phyloP scores from a whole-genome alignment of 202 grass and related monocot genomes.

The Tripidium arundinaceum region DNA sequence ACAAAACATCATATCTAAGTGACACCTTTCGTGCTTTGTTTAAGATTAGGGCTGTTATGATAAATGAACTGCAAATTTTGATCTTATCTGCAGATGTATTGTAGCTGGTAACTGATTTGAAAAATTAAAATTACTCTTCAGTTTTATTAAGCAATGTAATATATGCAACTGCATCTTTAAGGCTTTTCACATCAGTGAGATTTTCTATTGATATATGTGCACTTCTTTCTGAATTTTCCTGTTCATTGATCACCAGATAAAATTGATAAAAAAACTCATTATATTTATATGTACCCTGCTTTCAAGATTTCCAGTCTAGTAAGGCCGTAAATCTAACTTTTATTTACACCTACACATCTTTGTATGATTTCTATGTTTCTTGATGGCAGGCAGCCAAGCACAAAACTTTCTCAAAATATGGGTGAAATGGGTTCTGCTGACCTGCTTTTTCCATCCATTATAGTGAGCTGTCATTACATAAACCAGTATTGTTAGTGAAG shows the following conservation, averaged over 20 bases:
- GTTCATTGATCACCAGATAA: background rate
- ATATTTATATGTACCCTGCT: background rate
- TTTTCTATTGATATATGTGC: background rate
- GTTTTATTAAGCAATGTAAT: background rate
- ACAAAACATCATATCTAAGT: background rate
- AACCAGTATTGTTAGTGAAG: background rate
- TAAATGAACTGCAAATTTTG: background rate
- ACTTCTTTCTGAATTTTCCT: background rate
- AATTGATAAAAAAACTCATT: background rate
- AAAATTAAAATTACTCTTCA: background rate
- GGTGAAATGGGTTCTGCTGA: background rate
- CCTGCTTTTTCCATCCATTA: background rate
- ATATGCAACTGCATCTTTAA: background rate
- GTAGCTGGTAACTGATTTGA: background rate
- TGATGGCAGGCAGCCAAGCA: background rate
- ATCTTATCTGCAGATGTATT: background rate
- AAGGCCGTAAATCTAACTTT: background rate
- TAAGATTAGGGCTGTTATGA: background rate
- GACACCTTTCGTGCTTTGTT: background rate
- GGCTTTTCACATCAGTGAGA: background rate
- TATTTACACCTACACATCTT: background rate
- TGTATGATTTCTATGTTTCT: constrained; percentile 1
- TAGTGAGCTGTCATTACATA: background rate
- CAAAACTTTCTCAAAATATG: background rate
- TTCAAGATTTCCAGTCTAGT: constrained; percentile 9